These are phyloP conservation scores for Leccinum solheimii DNA, from an alignment of 1,284 basidiomycete species.

Conservation along the genomic window DNA sequence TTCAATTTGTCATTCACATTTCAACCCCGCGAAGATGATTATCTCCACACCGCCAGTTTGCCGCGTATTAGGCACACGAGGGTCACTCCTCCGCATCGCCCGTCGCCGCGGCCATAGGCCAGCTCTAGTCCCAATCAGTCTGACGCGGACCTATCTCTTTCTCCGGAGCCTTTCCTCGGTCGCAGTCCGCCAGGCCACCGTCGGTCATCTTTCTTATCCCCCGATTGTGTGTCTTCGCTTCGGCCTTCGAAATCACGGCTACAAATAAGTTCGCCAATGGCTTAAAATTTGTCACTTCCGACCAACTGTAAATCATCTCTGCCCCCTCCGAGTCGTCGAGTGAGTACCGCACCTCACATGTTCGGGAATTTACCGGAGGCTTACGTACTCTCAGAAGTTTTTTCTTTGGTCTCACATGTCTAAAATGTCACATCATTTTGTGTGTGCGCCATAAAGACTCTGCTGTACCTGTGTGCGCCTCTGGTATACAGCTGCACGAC, in stretches of 20 bases:
- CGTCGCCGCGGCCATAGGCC: background rate
- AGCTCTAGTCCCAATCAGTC: background rate
- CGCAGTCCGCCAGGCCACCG: slow-evolving; percentile 20
- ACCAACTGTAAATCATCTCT: background rate
- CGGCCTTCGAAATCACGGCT: background rate
- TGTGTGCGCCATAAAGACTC: background rate
- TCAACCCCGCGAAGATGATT: slow-evolving; percentile 24
- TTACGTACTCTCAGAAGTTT: slow-evolving; percentile 12
- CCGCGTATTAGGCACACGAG: slow-evolving; percentile 1
- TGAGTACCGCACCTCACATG: background rate
- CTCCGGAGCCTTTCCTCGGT: slow-evolving; percentile 11
- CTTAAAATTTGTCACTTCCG: background rate
- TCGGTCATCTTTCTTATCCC: slow-evolving; percentile 14
- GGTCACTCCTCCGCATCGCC: slow-evolving; percentile 1
- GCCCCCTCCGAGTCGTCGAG: background rate
- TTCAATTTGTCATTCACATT: slow-evolving; percentile 16
- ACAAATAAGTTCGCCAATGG: slow-evolving; percentile 11
- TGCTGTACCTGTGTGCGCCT: background rate
- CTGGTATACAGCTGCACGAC: background rate
- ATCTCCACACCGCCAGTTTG: slow-evolving; percentile 12
- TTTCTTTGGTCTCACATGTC: background rate
- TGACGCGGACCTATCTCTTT: background rate
- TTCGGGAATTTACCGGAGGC: slow-evolving; percentile 1
- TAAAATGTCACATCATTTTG: background rate
- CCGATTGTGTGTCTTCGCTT: slow-evolving; percentile 2